phyloP scores from a whole-genome alignment of 768 basidiomycete genomes.

The Pulveroboletus sp. region DNA sequence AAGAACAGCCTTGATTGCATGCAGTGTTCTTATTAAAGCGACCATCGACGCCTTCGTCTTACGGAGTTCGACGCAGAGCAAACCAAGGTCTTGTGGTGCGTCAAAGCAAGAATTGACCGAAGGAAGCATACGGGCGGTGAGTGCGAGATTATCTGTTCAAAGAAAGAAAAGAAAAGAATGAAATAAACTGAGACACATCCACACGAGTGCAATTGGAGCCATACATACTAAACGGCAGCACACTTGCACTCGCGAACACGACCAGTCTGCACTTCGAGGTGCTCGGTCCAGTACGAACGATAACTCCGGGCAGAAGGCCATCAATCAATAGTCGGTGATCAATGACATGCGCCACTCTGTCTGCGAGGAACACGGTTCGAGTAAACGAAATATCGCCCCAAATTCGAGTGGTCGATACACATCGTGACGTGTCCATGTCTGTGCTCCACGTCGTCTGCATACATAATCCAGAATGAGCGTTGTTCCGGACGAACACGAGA shows the following conservation, averaged over 20 bases:
- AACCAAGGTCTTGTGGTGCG: constrained; percentile 8
- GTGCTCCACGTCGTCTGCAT: not conserved
- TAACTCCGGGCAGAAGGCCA: not conserved
- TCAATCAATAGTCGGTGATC: not conserved
- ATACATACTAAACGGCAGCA: constrained; percentile 13
- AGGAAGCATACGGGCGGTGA: constrained; percentile 5
- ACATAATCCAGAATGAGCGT: not conserved
- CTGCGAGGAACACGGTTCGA: not conserved
- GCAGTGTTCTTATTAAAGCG: constrained; percentile 1
- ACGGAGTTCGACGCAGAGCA: constrained; percentile 4
- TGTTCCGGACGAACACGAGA: not conserved
- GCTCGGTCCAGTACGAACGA: constrained; percentile 2
- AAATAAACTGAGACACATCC: not conserved
- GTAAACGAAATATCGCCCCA: not conserved
- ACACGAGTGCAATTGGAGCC: not conserved
- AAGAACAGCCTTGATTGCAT: not conserved
- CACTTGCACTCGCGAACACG: not conserved
- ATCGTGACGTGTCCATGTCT: not conserved
- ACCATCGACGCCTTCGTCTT: constrained; percentile 2
- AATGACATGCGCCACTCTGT: constrained; percentile 1
- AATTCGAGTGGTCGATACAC: not conserved
- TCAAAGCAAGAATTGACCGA: constrained; percentile 4
- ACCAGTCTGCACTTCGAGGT: not conserved
- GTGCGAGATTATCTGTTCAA: constrained; percentile 6
- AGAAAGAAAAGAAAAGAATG: not conserved